Conservation (phyloP, 495 filamentous ascomycete species). For the Peziza echinospora region DNA sequence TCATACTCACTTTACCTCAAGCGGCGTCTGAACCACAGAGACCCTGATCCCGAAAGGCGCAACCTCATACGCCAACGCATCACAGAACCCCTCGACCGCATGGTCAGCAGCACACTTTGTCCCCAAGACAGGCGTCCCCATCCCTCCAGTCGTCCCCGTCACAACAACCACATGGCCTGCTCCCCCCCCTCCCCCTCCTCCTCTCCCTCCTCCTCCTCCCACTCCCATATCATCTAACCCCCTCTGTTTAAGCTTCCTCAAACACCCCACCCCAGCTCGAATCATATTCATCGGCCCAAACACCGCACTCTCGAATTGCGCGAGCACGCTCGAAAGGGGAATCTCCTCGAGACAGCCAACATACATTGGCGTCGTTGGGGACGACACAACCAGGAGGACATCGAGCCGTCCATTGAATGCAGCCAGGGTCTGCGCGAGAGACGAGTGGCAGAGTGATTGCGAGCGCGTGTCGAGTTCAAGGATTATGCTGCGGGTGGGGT, state of each 20-base stretch:
- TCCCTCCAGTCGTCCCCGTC: constrained; percentile 73
- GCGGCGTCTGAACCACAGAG: constrained; percentile 76
- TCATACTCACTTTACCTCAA: constrained; percentile 21
- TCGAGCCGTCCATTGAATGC: constrained; percentile 74
- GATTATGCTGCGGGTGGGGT: constrained; percentile 28
- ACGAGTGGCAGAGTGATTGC: constrained; percentile 48
- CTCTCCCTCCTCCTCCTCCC: too few species aligned
- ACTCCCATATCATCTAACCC: too few species aligned
- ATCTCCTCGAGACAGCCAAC: constrained; percentile 87
- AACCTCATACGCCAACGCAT: constrained; percentile 84
- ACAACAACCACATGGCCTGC: constrained; percentile 78
- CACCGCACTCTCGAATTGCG: constrained; percentile 87
- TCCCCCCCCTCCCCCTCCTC: too few species aligned
- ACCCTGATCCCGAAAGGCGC: constrained; percentile 94
- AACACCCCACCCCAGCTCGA: constrained; percentile 61
- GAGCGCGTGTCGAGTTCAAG: constrained; percentile 35
- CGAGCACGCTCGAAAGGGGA: constrained; percentile 47
- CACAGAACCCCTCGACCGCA: constrained; percentile 95
- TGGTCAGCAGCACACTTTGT: constrained; percentile 84
- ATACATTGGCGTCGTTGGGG: constrained; percentile 59
- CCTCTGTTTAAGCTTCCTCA: constrained; percentile 53
- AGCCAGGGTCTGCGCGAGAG: constrained; percentile 64
- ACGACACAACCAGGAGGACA: constrained; percentile 70
- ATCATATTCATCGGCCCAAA: constrained; percentile 92
- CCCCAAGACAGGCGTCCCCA: constrained; percentile 76